Evolutionary conservation across 2,329 filamentous ascomycete species (phyloP), one percentile per base, ranked within the genome.

Genomic region (Plenodomus tracheiphilus): DNA sequence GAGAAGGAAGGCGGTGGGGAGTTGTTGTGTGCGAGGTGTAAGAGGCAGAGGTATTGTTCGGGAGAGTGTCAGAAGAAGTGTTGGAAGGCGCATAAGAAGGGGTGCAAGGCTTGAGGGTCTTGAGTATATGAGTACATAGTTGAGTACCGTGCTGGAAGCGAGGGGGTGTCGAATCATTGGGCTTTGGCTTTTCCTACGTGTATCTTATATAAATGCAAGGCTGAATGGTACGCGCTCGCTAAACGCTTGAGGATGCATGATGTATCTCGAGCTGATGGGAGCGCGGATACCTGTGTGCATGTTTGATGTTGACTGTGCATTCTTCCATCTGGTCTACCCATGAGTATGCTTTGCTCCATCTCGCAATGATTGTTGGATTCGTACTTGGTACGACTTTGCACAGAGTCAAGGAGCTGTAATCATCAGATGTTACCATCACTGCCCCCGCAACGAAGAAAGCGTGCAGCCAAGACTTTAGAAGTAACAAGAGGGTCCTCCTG

Each of bases 21-120:
- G 43, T 22, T 46, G 39, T 15, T 46, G 7, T 50, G 47, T 43
- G 43, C 48, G 9, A 30, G 40, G 20, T 47, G 48, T 21, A 51
- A 47, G 35, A 17, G 38, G 5, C 37, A 42, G 28, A 43, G 42
- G 32, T 50, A 50, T 34, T 50, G 47, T 37, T 50, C 47, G n/a
- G n/a, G 35, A 11, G 43, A 50, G 13, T 50, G 47, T 21, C 47
- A 50, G 43, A 46, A 41, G 43, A 46, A 35, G 19, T 13, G 36
- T 9, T 50, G 47, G 47, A 44, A 44, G 32, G 16, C 2, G 16
- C 47, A 49, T 25, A 49, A 49, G 32, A 36, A 38, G 28, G 30
- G 30, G 6, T 49, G 47, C 28, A 45, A 41, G 40, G 25, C 28
- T 15, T 32, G 28, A 32, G 8, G 6, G 13, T 32, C 15, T 32